Evolutionary conservation across 2,329 filamentous ascomycete genomes (phyloP).

Genomic region (Drechslerella coelobrocha): DNA sequence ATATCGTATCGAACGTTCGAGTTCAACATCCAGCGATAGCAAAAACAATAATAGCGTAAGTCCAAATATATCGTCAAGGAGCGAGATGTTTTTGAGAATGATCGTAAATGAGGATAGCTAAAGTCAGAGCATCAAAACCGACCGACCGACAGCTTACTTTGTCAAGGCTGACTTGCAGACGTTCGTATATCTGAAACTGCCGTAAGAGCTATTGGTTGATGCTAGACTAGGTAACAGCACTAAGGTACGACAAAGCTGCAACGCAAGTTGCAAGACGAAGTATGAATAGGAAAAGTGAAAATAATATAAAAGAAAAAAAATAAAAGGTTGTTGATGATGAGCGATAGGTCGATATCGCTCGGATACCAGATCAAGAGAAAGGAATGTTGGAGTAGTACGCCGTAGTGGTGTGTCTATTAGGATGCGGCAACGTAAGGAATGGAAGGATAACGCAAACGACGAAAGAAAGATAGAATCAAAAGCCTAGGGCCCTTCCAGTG

Average conservation of each 20-base stretch:
- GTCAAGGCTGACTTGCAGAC: constrained; percentile 34
- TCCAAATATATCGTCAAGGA: background rate
- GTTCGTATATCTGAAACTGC: constrained; percentile 45
- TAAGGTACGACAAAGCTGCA: constrained; percentile 18
- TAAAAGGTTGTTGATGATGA: constrained; percentile 18
- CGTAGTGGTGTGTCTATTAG: background rate
- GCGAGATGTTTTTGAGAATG: constrained; percentile 13
- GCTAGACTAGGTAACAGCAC: constrained; percentile 43
- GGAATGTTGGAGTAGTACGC: constrained; percentile 11
- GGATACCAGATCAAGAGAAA: constrained; percentile 18
- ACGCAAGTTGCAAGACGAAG: constrained; percentile 36
- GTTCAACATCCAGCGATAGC: background rate
- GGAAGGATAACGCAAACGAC: constrained; percentile 43
- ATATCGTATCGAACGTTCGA: constrained; percentile 1
- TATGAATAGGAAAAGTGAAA: background rate
- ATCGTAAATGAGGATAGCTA: background rate
- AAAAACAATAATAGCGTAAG: background rate
- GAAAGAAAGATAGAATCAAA: constrained; percentile 22
- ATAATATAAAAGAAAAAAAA: background rate
- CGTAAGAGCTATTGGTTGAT: constrained; percentile 43
- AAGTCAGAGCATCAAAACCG: constrained; percentile 10
- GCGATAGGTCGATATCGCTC: constrained; percentile 34
- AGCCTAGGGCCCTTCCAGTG: constrained; percentile 22
- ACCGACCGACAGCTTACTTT: constrained; percentile 12
- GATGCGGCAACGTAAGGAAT: constrained; percentile 20